These are phyloP conservation scores for Lomentospora prolificans DNA, from an alignment of 2,329 filamentous ascomycete genomes.

Conservation along the genomic window DNA sequence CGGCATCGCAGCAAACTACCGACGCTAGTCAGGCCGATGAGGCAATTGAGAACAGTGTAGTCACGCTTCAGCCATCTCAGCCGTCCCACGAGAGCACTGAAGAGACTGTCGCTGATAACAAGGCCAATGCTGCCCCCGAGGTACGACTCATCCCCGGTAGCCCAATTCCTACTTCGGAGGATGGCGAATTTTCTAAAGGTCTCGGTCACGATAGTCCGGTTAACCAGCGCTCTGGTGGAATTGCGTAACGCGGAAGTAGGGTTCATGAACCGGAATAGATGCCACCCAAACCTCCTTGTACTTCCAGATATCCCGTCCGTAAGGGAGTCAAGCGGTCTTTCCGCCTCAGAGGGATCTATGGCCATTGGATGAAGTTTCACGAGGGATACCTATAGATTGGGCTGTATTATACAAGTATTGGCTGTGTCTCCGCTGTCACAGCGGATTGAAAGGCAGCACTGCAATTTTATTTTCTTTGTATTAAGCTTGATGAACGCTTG, in stretches of 20 bases:
- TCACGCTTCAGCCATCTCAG: slow-evolving; percentile 9
- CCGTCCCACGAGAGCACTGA: slow-evolving; percentile 10
- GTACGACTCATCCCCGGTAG: slow-evolving; percentile 42
- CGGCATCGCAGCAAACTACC: slow-evolving; percentile 25
- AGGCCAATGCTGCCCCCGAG: slow-evolving; percentile 25
- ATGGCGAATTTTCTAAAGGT: background rate
- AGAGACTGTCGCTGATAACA: slow-evolving; percentile 10
- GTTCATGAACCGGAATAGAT: background rate
- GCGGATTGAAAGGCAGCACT: too few species aligned
- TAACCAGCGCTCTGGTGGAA: background rate
- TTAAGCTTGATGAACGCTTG: too few species aligned
- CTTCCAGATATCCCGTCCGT: too few species aligned
- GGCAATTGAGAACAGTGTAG: slow-evolving; percentile 12
- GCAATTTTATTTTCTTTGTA: too few species aligned
- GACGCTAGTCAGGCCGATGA: slow-evolving; percentile 14
- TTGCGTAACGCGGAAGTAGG: background rate
- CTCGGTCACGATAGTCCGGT: background rate
- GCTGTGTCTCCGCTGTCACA: too few species aligned
- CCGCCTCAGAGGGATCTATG: too few species aligned
- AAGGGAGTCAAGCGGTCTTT: too few species aligned
- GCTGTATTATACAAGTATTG: background rate
- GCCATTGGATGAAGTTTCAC: background rate
- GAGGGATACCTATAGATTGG: background rate
- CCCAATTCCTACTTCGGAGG: slow-evolving; percentile 25
- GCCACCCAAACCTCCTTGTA: too few species aligned